Base-by-base conservation (phyloP, 2,329 filamentous ascomycete species). In the Pseudocercospora eumusae region DNA sequence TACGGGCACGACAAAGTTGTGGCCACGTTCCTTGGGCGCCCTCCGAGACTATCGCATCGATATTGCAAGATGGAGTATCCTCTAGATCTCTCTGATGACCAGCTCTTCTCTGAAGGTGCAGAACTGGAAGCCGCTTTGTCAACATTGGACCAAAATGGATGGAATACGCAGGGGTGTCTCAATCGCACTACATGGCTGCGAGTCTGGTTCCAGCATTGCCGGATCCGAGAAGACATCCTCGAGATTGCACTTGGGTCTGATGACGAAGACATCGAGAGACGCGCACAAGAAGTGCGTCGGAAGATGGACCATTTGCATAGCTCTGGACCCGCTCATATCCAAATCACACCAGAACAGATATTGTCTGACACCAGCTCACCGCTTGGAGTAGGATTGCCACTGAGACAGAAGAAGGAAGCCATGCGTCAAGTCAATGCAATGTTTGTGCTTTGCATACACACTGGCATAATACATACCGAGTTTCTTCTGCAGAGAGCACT, bases 401-500 rank as follows among this genome's bases (percentile, higher is more conserved):
- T 63, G 4, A 63, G 57, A 21, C 57, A 64, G 21, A 61, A 47
- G 10, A 67, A 69, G 21, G 66, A 64, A 31, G 52, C 59, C 11
- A 66, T 62, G 53, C 64, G 66, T 0, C 68, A 71, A 0, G 63
- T 83, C 0, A 82, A 82, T 56, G 75, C 76, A 4, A 75, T 81
- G 1, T 77, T 83, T 13, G 70, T 86, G 1, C 61, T 75, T 1
- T 72, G 70, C 52, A 68, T 73, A 2, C 70, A 74, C 45, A 63
- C 66, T 1, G 72, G 72, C 1, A 80, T 84, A 50, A 72, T 86
- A 0, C 81, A 86, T 45, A 86, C 86, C 42, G 75, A 84, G 2
- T 86, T 88, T 61, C 79, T 88, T 9, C 74, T 86, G 5, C 82
- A 87, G 60, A 77, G 86, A 15, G 77, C 87, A 0, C 73, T 87